A percentile compares a stretch with the other conserved stretches of the same genome.
These are phyloP conservation scores for Verbena officinalis DNA, from an alignment of 257 asterid genomes.

Conservation along the genomic window DNA sequence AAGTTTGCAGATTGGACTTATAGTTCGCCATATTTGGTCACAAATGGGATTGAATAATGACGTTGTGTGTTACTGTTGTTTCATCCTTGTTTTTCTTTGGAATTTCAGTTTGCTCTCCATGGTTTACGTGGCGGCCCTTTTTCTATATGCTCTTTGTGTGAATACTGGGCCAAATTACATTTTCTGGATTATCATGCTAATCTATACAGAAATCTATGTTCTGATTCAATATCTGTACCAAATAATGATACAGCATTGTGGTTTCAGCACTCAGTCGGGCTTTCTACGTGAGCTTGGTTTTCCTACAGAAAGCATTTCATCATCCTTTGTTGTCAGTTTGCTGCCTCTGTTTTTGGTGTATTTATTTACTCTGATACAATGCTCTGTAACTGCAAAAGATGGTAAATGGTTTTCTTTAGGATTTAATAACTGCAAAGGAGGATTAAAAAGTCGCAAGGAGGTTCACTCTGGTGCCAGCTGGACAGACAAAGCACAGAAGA, in stretches of 20 bases:
- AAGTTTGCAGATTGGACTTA: slow-evolving; percentile 61
- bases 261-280: slow-evolving; percentile 57
- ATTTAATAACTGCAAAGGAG: slow-evolving; percentile 38
- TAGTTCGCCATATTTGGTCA: slow-evolving; percentile 61
- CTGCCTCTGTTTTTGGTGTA: slow-evolving; percentile 66
- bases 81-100: slow-evolving; percentile 67
- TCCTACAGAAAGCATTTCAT: slow-evolving; percentile 56
- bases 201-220: slow-evolving; percentile 63
- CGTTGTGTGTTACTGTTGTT: slow-evolving; percentile 70
- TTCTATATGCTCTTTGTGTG: slow-evolving; percentile 70
- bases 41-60: slow-evolving; percentile 74
- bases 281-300: slow-evolving; percentile 58
- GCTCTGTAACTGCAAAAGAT: slow-evolving; percentile 75
- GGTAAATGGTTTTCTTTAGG: slow-evolving; percentile 69
- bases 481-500: slow-evolving; percentile 42
- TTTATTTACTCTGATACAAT: slow-evolving; percentile 67
- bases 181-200: slow-evolving; percentile 70
- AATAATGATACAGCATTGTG: slow-evolving; percentile 70
- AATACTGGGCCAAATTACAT: slow-evolving; percentile 65
- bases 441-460: slow-evolving; percentile 37
- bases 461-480: slow-evolving; percentile 45
- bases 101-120: slow-evolving; percentile 73
- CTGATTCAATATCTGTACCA: slow-evolving; percentile 68
- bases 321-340: slow-evolving; percentile 62
- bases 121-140: slow-evolving; percentile 66